These are phyloP conservation scores for Graphilbum fragrans DNA, from an alignment of 2,329 filamentous ascomycete genomes.

Conservation along the genomic window DNA sequence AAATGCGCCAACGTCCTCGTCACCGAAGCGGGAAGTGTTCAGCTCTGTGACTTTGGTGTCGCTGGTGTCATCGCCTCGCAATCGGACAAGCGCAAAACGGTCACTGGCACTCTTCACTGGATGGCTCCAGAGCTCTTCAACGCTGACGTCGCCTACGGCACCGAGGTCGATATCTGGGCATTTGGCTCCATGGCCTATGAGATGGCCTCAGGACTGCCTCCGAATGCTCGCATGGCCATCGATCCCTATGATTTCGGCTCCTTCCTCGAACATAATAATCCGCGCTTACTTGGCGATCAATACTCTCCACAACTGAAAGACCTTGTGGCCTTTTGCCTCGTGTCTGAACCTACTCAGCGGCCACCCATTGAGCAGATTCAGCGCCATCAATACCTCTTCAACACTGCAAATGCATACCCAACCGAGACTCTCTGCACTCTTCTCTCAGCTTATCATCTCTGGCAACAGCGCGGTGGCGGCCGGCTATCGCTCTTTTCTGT, in stretches of 20 bases:
- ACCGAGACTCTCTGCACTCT: slow-evolving; percentile 50
- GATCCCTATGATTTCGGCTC: slow-evolving; percentile 39
- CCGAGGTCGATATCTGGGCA: slow-evolving; percentile 73
- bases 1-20: slow-evolving; percentile 73
- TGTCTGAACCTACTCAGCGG: slow-evolving; percentile 53
- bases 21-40: slow-evolving; percentile 63
- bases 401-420: slow-evolving; percentile 51
- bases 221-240: slow-evolving; percentile 43
- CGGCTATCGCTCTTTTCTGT: slow-evolving; percentile 51
- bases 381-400: slow-evolving; percentile 54
- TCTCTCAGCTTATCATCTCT: slow-evolving; percentile 61
- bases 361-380: slow-evolving; percentile 60
- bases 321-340: slow-evolving; percentile 61
- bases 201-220: slow-evolving; percentile 66
- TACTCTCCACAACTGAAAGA: slow-evolving; percentile 59
- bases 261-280: slow-evolving; percentile 47
- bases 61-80: slow-evolving; percentile 66
- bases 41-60: slow-evolving; percentile 78
- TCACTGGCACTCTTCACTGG: slow-evolving; percentile 76
- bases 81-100: slow-evolving; percentile 64
- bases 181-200: slow-evolving; percentile 73
- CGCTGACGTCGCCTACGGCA: slow-evolving; percentile 47
- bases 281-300: slow-evolving; percentile 56
- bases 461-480: slow-evolving; percentile 62
- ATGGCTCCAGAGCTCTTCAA: slow-evolving; percentile 74